These are phyloP conservation scores for Mortierella polycephala DNA, from an alignment of 371 early-diverging fungal species.

Conservation along the genomic window DNA sequence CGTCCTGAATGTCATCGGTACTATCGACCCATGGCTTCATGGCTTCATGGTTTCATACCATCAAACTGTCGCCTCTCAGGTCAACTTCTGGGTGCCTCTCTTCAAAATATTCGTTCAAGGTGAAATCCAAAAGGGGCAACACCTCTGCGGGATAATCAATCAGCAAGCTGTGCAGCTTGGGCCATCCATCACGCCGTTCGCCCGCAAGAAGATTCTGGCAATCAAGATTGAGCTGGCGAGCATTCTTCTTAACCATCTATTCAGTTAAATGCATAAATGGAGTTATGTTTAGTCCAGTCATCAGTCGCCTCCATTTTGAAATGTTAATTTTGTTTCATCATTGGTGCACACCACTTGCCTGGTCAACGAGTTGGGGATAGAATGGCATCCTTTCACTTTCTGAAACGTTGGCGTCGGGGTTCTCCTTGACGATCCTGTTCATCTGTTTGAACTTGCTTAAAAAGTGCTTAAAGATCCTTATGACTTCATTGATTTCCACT, in stretches of 20 bases:
- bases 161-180: slow-evolving; percentile 86
- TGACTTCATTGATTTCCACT: slow-evolving; percentile 93
- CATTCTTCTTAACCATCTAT: slow-evolving; percentile 69
- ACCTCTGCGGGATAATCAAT: slow-evolving; percentile 98
- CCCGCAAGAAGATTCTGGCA: slow-evolving; percentile 86
- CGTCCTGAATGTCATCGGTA: too few relatives aligned
- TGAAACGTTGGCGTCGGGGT: slow-evolving; percentile 50
- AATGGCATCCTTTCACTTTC: slow-evolving; percentile 72
- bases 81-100: slow-evolving; percentile 77
- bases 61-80: slow-evolving; percentile 58
- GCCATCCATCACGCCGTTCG: slow-evolving; percentile 50
- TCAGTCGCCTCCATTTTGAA: too few relatives aligned
- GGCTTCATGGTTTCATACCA: slow-evolving; percentile 13
- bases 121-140: slow-evolving; percentile 95
- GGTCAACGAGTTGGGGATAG: slow-evolving; percentile 73
- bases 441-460: slow-evolving; percentile 79
- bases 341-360: slow-evolving; percentile 43
- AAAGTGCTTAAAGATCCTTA: slow-evolving; percentile 91
- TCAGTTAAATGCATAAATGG: not conserved
- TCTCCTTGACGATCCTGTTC: slow-evolving; percentile 63
- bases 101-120: slow-evolving; percentile 82
- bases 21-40: not conserved
- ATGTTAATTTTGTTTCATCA: not conserved
- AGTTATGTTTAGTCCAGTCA: too few relatives aligned
- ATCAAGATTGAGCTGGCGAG: slow-evolving; percentile 87